phyloP scores from a whole-genome alignment of 352 stramenopile genomes.

The Pythium scleroteichum region DNA sequence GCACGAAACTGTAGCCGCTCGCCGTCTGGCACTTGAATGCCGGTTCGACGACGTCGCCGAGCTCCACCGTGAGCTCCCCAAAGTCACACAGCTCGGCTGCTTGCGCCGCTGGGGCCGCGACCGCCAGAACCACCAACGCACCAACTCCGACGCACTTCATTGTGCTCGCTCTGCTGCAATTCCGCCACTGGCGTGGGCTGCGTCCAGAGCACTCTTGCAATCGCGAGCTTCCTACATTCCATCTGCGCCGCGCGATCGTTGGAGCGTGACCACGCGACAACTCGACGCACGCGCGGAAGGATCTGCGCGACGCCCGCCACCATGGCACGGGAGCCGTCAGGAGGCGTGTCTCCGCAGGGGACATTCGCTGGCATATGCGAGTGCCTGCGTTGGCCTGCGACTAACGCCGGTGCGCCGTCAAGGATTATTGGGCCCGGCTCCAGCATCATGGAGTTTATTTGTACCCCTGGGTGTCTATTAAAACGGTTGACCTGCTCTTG shows the following conservation, averaged over 20 bases:
- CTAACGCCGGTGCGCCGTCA: too few relatives aligned
- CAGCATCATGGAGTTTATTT: neutral
- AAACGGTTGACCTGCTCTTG: neutral
- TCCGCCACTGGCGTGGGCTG: neutral
- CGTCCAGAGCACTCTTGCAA: neutral
- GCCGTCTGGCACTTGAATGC: slow-evolving; percentile 32
- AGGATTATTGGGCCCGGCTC: neutral
- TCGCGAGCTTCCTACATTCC: neutral
- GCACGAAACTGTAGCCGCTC: slow-evolving; percentile 26
- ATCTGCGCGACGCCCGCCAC: too few relatives aligned
- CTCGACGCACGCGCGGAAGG: too few relatives aligned
- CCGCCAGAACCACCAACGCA: too few relatives aligned
- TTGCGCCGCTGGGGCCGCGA: neutral
- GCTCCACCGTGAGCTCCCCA: slow-evolving; percentile 17
- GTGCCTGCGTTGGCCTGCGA: too few relatives aligned
- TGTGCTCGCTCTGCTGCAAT: too few relatives aligned
- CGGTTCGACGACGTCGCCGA: slow-evolving; percentile 20
- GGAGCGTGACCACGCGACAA: neutral
- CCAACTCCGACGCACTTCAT: neutral
- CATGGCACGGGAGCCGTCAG: too few relatives aligned
- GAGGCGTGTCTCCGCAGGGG: too few relatives aligned
- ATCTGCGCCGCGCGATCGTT: slow-evolving; percentile 1
- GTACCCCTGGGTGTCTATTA: slow-evolving; percentile 1
- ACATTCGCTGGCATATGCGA: too few relatives aligned
- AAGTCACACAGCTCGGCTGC: slow-evolving; percentile 15